phyloP scores from a whole-genome alignment of 1,284 basidiomycete species.

The Peniophora sp. region DNA sequence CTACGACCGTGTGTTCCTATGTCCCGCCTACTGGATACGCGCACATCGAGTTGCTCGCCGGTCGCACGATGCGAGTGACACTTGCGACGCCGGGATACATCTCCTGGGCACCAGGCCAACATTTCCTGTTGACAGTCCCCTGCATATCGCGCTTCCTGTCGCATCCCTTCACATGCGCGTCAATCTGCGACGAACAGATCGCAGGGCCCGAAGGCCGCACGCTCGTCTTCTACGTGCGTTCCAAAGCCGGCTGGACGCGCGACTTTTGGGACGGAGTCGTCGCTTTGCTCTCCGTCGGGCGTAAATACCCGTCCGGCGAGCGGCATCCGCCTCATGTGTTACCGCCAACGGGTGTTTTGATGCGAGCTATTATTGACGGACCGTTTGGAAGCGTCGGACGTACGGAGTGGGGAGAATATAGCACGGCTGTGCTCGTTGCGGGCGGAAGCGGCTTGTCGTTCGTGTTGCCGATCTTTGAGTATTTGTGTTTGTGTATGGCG shows the following conservation, averaged over 20 bases:
- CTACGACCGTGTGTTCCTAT: slow-evolving; percentile 21
- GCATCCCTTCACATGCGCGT: slow-evolving; percentile 80
- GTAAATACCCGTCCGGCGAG: slow-evolving; percentile 25
- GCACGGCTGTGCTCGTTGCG: slow-evolving; percentile 62
- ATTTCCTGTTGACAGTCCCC: slow-evolving; percentile 71
- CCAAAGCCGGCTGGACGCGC: slow-evolving; percentile 71
- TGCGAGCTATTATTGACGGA: slow-evolving; percentile 67
- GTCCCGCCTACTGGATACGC: slow-evolving; percentile 62
- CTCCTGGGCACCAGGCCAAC: slow-evolving; percentile 74
- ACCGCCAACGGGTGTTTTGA: slow-evolving; percentile 43
- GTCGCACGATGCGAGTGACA: slow-evolving; percentile 69
- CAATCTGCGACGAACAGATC: slow-evolving; percentile 52
- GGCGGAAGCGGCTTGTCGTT: slow-evolving; percentile 81
- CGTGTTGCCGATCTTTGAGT: slow-evolving; percentile 67
- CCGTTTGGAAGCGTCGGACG: slow-evolving; percentile 73
- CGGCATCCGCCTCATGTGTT: slow-evolving; percentile 19
- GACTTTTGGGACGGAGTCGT: slow-evolving; percentile 59
- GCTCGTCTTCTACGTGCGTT: slow-evolving; percentile 70
- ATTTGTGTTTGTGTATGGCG: slow-evolving; percentile 57
- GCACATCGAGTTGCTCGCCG: slow-evolving; percentile 73
- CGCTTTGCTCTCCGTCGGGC: slow-evolving; percentile 22
- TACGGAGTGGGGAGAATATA: slow-evolving; percentile 57
- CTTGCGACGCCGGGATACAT: slow-evolving; percentile 55
- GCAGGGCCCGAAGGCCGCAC: slow-evolving; percentile 39
- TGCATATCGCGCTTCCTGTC: slow-evolving; percentile 59